These are phyloP conservation scores for Chlamydomonas urium DNA, from an alignment of 139 green algal species.

Conservation along the genomic window DNA sequence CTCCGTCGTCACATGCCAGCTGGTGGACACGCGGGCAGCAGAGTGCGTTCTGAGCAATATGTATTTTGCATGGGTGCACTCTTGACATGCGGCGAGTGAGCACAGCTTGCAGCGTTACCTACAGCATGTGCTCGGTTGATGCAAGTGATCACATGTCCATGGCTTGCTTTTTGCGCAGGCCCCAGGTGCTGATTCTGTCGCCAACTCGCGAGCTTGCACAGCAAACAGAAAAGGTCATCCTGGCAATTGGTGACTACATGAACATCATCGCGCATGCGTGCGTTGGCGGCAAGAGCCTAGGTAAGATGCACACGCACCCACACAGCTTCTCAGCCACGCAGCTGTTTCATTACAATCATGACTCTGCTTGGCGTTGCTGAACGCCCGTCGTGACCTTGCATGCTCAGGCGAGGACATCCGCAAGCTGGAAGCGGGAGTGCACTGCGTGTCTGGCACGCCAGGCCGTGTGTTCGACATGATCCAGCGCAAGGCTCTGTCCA, in stretches of 20 bases:
- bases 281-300: constrained; percentile 92
- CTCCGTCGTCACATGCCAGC: constrained; percentile 71
- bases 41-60: constrained; percentile 59
- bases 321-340: not conserved
- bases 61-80: not conserved
- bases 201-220: constrained; percentile 94
- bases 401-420: constrained; percentile 45
- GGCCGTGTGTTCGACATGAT: constrained; percentile 99
- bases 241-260: constrained; percentile 91
- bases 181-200: constrained; percentile 88
- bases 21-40: constrained; percentile 70
- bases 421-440: constrained; percentile 87
- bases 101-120: too few relatives aligned
- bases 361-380: too few relatives aligned
- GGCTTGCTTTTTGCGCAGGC: constrained; percentile 20
- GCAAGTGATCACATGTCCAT: not conserved
- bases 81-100: not conserved
- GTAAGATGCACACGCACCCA: too few relatives aligned
- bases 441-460: constrained; percentile 94
- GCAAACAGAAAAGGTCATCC: constrained; percentile 93
- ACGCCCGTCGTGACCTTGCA: too few relatives aligned
- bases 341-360: not conserved
- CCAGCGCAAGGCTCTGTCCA: constrained; percentile 68
- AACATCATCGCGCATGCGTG: constrained; percentile 90
- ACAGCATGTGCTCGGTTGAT: too few relatives aligned